Evolutionary conservation across 2,329 filamentous ascomycete species (phyloP), one percentile per base, ranked within the genome.

Genomic region (Aureobasidium pullulans): DNA sequence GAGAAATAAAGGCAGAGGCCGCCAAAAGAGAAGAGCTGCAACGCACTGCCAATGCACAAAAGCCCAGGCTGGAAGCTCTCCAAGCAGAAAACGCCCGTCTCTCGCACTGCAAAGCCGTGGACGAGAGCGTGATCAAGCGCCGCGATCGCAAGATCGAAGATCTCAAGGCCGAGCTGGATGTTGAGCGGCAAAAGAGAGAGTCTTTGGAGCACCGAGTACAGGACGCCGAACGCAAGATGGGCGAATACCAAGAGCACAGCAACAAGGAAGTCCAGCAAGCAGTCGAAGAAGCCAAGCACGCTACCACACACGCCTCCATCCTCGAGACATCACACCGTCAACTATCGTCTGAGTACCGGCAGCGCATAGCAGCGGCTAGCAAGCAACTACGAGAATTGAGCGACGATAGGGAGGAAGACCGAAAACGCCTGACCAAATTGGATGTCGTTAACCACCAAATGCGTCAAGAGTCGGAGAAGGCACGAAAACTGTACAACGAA

Each of bases 91-190:
- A 89, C 68, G 86, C 90, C 67, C 82, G 83, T 64, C 79, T 84
- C 7, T 76, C 88, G 62, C 79, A 90, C 56, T 85, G 89, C 65
- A 84, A 85, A 60, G 85, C 82, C 66, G 84, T 90, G 58, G 89
- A 87, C 65, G 87, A 87, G 70, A 83, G 85, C 13, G 75, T 89
- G 7, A 78, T 92, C 31, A 82, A 84, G 60, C 79, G 88, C 60
- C 88, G 89, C 68, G 88, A 91, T 68, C 81, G 88, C 11, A 88
- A 90, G 70, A 82, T 91, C 43, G 85, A 88, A 63, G 83, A 85
- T 46, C 71, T 90, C 61, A 84, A 85, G 66, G 77, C 79, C 8
- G 77, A 83, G 16, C 76, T 90, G 31, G 84, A 87, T 42, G 71
- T 78, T 2, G 88, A 91, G 72, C 81, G 82, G 69, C 79, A 81